Conservation (phyloP, 257 asterid genomes). For the Solanum acaule region DNA sequence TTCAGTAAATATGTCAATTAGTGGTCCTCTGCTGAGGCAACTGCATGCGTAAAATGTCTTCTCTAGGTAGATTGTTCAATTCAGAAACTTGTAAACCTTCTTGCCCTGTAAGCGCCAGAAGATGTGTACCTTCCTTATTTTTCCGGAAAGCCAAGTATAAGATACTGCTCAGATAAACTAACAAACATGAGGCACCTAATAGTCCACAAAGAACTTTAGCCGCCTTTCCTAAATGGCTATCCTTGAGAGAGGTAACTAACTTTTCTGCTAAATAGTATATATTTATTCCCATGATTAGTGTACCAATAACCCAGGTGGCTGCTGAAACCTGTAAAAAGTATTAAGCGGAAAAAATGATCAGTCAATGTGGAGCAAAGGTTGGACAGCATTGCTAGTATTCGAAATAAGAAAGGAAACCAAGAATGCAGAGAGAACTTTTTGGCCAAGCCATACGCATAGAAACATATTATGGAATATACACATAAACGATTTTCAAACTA, state of each 20-base stretch:
- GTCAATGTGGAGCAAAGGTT: neutral
- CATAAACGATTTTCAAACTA: neutral
- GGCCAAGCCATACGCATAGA: neutral
- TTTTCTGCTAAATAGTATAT: constrained; percentile 62
- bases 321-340: constrained; percentile 47
- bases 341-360: neutral
- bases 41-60: constrained; percentile 71
- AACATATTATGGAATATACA: neutral
- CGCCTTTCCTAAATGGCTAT: constrained; percentile 28
- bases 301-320: constrained; percentile 72
- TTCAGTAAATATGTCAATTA: constrained; percentile 24
- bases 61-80: constrained; percentile 43
- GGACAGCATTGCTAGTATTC: neutral
- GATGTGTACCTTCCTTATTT: constrained; percentile 53
- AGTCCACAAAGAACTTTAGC: constrained; percentile 53
- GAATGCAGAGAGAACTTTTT: neutral
- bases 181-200: constrained; percentile 54
- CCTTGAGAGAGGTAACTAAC: constrained; percentile 44
- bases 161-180: constrained; percentile 57
- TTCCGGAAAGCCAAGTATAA: constrained; percentile 54
- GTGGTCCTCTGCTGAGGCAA: constrained; percentile 51
- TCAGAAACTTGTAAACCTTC: constrained; percentile 26
- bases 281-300: constrained; percentile 78
- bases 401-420: neutral
- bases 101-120: constrained; percentile 41